Evolutionary conservation across 345 rosid genomes (phyloP).

Genomic region (Psidium guajava): DNA sequence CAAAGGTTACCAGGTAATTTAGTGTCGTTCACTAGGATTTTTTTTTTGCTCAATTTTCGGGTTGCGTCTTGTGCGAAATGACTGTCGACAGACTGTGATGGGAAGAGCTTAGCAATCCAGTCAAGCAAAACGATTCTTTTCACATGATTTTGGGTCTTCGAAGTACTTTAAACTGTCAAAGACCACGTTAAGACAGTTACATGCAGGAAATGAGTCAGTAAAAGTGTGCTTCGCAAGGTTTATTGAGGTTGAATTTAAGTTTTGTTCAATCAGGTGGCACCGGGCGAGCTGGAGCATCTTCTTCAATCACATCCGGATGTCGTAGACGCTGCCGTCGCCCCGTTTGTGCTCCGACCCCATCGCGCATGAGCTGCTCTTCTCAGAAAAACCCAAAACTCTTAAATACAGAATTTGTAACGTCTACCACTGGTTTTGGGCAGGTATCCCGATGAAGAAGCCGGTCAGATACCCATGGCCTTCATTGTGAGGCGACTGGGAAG

Average conservation of each 20-base stretch:
- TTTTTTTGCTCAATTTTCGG: background rate
- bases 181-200: background rate
- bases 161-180: background rate
- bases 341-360: constrained; percentile 17
- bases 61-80: background rate
- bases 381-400: background rate
- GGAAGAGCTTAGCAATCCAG: background rate
- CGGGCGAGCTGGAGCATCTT: constrained; percentile 42
- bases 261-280: constrained; percentile 29
- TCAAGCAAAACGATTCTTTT: background rate
- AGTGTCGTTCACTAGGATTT: background rate
- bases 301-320: constrained; percentile 43
- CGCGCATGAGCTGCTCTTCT: background rate
- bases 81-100: background rate
- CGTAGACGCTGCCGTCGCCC: constrained; percentile 42
- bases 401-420: background rate
- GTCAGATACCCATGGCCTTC: constrained; percentile 44
- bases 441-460: constrained; percentile 45
- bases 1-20: constrained; percentile 54
- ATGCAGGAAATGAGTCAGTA: background rate
- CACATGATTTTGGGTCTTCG: background rate
- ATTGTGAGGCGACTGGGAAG: constrained; percentile 31
- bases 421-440: constrained; percentile 8
- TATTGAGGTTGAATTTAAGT: background rate
- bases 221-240: background rate